Evolutionary conservation across 106 monocot genomes (phyloP).

Genomic region (Narthecium ossifragum): DNA sequence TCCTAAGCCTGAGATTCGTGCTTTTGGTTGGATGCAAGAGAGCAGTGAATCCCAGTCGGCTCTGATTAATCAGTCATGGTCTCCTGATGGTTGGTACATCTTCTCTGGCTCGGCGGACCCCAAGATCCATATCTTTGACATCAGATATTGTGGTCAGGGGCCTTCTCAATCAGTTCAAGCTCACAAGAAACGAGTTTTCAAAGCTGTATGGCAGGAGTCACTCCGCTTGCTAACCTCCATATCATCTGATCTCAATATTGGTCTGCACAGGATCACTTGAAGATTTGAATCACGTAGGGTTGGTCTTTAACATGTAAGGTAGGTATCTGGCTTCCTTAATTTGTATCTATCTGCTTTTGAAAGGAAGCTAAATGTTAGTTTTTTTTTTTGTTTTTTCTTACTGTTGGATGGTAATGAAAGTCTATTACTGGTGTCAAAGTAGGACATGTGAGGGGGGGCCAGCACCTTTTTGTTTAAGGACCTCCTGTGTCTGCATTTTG

Average conservation of each 20-base stretch:
- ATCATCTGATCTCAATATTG: constrained; percentile 85
- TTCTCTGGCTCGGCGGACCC: constrained; percentile 83
- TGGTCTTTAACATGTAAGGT: too few species aligned
- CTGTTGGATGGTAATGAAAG: too few species aligned
- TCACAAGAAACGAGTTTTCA: constrained; percentile 83
- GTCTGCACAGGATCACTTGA: constrained; percentile 64
- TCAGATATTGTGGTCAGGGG: constrained; percentile 32
- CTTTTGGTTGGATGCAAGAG: constrained; percentile 89
- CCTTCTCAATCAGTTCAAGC: constrained; percentile 75
- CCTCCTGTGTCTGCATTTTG: too few species aligned
- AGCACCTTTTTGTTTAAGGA: too few species aligned
- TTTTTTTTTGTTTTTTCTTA: too few species aligned
- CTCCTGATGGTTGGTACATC: constrained; percentile 67
- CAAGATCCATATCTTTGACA: constrained; percentile 82
- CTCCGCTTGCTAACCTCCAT: constrained; percentile 66
- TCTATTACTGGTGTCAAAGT: too few species aligned
- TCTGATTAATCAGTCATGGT: constrained; percentile 85
- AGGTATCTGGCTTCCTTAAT: too few species aligned
- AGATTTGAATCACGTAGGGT: too few species aligned
- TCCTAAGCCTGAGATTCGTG: constrained; percentile 63
- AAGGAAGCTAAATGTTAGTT: too few species aligned
- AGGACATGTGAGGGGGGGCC: too few species aligned
- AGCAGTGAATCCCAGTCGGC: constrained; percentile 94
- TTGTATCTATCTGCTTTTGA: too few species aligned
- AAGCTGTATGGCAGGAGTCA: constrained; percentile 82